Conservation (phyloP, 176 grass and related monocot genomes). For the Oryza nivara region DNA sequence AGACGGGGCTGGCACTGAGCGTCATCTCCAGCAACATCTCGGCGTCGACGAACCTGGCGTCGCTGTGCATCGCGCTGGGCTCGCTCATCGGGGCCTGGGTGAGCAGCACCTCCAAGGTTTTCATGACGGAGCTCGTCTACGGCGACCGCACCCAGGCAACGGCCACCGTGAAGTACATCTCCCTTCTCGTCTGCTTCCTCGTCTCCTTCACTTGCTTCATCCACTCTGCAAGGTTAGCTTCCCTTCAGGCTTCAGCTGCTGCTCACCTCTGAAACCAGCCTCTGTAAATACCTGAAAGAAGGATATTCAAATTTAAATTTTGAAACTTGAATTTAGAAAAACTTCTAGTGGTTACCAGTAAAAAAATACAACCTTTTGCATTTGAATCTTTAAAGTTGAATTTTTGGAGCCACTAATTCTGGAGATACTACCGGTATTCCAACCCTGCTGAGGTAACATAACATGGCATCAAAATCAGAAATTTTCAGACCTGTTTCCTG, state of each 20-base stretch:
- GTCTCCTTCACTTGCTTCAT: constrained; percentile 97
- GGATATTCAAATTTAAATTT: neutral
- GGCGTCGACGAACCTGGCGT: constrained; percentile 82
- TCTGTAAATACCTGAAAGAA: neutral
- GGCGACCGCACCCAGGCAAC: constrained; percentile 75
- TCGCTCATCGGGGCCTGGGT: constrained; percentile 91
- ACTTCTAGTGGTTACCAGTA: neutral
- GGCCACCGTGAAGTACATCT: constrained; percentile 83
- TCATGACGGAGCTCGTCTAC: constrained; percentile 80
- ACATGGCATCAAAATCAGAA: neutral
- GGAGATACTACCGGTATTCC: neutral
- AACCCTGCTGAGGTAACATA: no score
- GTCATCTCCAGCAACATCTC: constrained; percentile 86
- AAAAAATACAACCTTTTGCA: neutral
- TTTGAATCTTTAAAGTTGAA: neutral
- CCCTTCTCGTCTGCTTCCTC: constrained; percentile 87
- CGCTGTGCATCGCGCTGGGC: constrained; percentile 78
- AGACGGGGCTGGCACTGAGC: constrained; percentile 63
- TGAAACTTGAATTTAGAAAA: neutral
- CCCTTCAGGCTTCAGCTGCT: neutral
- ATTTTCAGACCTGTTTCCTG: neutral
- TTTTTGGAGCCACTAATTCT: neutral
- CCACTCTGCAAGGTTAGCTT: constrained; percentile 67
- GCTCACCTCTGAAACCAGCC: neutral
- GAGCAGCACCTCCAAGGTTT: constrained; percentile 69